These are phyloP conservation scores for Syncephalastrum sp. DNA, from an alignment of 371 early-diverging fungal genomes.

Conservation along the genomic window DNA sequence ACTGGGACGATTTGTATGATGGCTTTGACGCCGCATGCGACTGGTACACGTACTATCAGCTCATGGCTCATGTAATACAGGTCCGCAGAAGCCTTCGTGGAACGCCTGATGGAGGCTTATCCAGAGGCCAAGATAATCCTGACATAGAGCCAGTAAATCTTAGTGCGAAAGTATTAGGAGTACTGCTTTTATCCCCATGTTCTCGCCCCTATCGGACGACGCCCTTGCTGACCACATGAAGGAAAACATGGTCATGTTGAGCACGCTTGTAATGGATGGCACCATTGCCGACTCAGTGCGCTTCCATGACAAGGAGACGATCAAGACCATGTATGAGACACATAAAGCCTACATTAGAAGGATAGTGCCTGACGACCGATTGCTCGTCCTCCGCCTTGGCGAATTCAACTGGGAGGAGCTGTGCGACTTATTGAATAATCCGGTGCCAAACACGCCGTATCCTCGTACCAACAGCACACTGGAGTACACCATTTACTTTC, in stretches of 20 bases:
- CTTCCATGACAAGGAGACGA: constrained; percentile 13
- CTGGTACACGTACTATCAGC: not conserved
- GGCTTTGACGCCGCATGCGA: constrained; percentile 12
- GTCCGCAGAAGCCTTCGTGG: constrained; percentile 17
- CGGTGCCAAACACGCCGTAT: constrained; percentile 3
- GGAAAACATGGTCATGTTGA: no score
- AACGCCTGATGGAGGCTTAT: constrained; percentile 19
- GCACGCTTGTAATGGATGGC: no score
- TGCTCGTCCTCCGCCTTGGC: constrained; percentile 19
- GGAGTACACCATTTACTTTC: no score
- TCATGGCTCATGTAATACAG: no score
- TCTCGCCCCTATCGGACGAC: constrained; percentile 3
- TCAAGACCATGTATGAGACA: constrained; percentile 13
- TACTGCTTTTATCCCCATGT: constrained; percentile 18
- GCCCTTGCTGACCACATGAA: no score
- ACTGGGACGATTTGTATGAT: constrained; percentile 28
- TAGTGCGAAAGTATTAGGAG: constrained; percentile 35
- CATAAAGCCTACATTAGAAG: constrained; percentile 27
- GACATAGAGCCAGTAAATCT: constrained; percentile 27
- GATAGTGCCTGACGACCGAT: constrained; percentile 18
- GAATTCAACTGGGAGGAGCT: constrained; percentile 17
- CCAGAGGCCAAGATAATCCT: constrained; percentile 37
- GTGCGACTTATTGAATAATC: constrained; percentile 7
- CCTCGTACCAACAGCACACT: constrained; percentile 2
- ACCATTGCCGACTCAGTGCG: no score